Percentiles rank a stretch among this genome's conserved stretches.
Evolutionary conservation across 1,284 basidiomycete genomes (phyloP).

Genomic region (Pseudozyma pruni): DNA sequence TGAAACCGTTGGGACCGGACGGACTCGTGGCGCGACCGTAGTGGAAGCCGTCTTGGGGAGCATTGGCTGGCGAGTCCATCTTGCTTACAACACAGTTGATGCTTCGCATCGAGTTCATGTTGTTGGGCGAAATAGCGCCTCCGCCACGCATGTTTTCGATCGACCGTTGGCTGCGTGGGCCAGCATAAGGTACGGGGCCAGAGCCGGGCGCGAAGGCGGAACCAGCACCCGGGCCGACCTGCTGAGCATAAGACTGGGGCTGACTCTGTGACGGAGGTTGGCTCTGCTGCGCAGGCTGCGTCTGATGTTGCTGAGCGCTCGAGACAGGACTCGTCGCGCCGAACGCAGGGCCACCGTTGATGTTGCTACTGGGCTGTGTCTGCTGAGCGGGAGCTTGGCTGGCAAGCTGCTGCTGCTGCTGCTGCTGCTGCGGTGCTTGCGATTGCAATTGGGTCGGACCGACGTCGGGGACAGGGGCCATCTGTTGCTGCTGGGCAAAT

Average conservation of each 20-base stretch:
- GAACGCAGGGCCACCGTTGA: conserved; percentile 19
- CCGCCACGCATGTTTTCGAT: conserved; percentile 56
- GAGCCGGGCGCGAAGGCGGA: conserved; percentile 7
- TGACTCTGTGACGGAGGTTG: conserved; percentile 21
- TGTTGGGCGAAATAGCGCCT: conserved; percentile 45
- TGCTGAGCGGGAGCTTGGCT: conserved; percentile 13
- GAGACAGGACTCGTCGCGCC: conserved; percentile 22
- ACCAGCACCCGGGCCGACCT: conserved; percentile 8
- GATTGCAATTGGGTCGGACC: conserved; percentile 6
- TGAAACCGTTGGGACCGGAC: conserved; percentile 38
- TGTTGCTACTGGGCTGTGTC: conserved; percentile 2
- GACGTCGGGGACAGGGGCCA: not conserved
- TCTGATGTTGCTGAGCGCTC: conserved; percentile 32
- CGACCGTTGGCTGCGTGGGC: conserved; percentile 57
- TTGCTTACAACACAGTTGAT: conserved; percentile 54
- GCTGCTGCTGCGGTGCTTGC: conserved; percentile 20
- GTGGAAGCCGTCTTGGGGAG: conserved; percentile 59
- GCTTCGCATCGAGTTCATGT: conserved; percentile 45
- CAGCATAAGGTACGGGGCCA: conserved; percentile 39
- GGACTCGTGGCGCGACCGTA: conserved; percentile 47
- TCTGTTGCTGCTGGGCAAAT: conserved; percentile 25
- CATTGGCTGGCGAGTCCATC: conserved; percentile 39
- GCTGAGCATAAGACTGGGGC: conserved; percentile 21
- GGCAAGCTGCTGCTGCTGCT: conserved; percentile 11
- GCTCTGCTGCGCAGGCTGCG: conserved; percentile 14